Base-by-base conservation (phyloP, 805 yeast genomes). In the Saturnispora dispora region DNA sequence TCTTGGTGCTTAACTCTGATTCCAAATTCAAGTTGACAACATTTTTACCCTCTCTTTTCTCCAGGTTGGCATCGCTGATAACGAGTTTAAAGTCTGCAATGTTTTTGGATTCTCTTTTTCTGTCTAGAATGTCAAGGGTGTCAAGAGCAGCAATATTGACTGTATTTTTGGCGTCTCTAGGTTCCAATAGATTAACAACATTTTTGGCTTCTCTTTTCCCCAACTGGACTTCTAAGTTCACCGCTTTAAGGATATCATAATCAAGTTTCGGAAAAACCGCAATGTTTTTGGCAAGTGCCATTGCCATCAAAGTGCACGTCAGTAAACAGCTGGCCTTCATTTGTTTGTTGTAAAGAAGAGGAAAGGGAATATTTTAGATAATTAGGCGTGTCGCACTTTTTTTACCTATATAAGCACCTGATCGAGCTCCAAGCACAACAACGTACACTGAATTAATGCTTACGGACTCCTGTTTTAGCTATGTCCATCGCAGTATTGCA, bases 11-110 rank as follows among this genome's bases (percentile, higher is more conserved):
- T 15, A 48, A 55, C 4, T 43, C 54, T 9, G 60, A 60, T 10
- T 51, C 51, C 7, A 61, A 33, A n/a, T 57, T 48, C 18, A 61
- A 28, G 41, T 44, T 33, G 7, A 52, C 52, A 8, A 60, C 57
- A 40, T 57, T 58, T 25, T 60, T 60, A 8, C 57, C 53, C 10
- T 58, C 61, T 52, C 63, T 56, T 44, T 61, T 60, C 7, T 13
- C 23, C 10, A 57, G 28, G 8, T 44, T 52, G 3, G 47, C 42
- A 25, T 52, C 60, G 23, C 57, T 61, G 11, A 61, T 25, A 18
- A 39, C 30, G 27, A 61, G 33, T 15, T 58, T 48, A 20, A 59
- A 18, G 37, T 53, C 45, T 13, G 48, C 58, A 11, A 60, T 43
- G 27, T 58, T 57, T 45, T 48, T 48, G n/a, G 53, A 45, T 15